Base-by-base conservation (phyloP, 129 eudicot genomes). In the Lactuca sativa region DNA sequence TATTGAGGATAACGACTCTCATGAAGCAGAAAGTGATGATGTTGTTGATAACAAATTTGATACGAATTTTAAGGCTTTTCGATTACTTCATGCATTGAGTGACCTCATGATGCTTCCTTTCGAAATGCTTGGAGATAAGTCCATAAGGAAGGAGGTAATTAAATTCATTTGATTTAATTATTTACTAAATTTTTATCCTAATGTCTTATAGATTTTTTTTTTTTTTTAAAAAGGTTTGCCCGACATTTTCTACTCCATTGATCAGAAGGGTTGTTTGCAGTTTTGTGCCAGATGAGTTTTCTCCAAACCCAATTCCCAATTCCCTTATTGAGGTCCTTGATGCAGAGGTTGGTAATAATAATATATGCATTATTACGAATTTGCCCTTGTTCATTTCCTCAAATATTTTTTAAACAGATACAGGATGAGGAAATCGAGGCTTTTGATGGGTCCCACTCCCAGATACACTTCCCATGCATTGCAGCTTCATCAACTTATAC, bases 31-130 rank as follows among this genome's bases (percentile, higher is more conserved):
- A 36, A 43, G 51, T 31, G 81, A 78, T 59, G 75, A 64, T 74
- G 14, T 54, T 51, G 77, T 57, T 18, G 66, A 71, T 62, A 67
- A 77, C 47, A 74, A 71, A 71, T 44, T 17, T 37, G 82, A 78
- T 72, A 65, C 81, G 53, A 44, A 88, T 53, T 93, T 86, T 80
- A 89, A 85, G 77, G 85, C 95, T 32, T 93, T 93, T 73, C 86
- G 89, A 25, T 88, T 89, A 65, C 93, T 93, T 41, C 90, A 87
- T 78, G 92, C 95, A 9, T 71, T 93, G 85, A 90, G 99, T 71
- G 97, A 93, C 67, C 87, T 93, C 59, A 93, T 93, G 99, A 93
- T 93, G 99, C 95, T 93, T 69, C 99, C 99, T 44, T 76, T 78
- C 66, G 98, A 82, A 83, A 87, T 93, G 97, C 95, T 93, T 66